These are phyloP conservation scores for Sugiyamaella valdiviana DNA, from an alignment of 805 yeast genomes.

Conservation along the genomic window DNA sequence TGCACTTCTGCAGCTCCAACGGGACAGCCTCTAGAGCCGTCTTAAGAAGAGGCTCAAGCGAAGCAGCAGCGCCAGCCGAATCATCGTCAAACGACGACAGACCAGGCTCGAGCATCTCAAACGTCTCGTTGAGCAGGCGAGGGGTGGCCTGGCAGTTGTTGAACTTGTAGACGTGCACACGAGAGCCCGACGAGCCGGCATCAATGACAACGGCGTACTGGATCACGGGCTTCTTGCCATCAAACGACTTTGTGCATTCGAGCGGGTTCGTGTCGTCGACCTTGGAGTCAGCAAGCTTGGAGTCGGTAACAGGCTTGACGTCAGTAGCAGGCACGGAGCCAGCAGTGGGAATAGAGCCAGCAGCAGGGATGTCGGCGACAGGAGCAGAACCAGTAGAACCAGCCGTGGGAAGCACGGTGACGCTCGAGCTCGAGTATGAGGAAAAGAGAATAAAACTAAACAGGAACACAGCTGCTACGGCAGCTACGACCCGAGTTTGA, in stretches of 20 bases:
- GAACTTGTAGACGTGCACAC: conserved; percentile 90
- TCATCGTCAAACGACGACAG: conserved; percentile 79
- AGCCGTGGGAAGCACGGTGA: not conserved
- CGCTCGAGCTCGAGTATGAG: not conserved
- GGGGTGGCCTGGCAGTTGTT: conserved; percentile 86
- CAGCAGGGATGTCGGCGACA: not conserved
- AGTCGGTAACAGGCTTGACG: no score
- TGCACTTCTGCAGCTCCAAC: conserved; percentile 59
- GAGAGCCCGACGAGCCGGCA: conserved; percentile 96
- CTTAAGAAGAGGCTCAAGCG: conserved; percentile 75
- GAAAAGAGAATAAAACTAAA: conserved; percentile 9
- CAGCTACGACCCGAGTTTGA: conserved; percentile 10
- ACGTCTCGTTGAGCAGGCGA: conserved; percentile 65
- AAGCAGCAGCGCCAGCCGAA: conserved; percentile 78
- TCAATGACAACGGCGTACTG: conserved; percentile 90
- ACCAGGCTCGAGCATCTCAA: conserved; percentile 89
- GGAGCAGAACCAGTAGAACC: not conserved
- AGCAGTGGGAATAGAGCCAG: conserved; percentile 1
- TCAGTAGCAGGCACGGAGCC: no score
- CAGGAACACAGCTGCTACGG: conserved; percentile 9
- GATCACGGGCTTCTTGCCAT: conserved; percentile 36
- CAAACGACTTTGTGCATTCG: conserved; percentile 32
- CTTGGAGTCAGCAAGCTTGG: no score
- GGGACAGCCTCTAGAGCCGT: conserved; percentile 77
- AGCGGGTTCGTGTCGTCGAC: conserved; percentile 9